Base-by-base conservation (phyloP, 495 filamentous ascomycete species). In the Aspergillus olivimuriae region DNA sequence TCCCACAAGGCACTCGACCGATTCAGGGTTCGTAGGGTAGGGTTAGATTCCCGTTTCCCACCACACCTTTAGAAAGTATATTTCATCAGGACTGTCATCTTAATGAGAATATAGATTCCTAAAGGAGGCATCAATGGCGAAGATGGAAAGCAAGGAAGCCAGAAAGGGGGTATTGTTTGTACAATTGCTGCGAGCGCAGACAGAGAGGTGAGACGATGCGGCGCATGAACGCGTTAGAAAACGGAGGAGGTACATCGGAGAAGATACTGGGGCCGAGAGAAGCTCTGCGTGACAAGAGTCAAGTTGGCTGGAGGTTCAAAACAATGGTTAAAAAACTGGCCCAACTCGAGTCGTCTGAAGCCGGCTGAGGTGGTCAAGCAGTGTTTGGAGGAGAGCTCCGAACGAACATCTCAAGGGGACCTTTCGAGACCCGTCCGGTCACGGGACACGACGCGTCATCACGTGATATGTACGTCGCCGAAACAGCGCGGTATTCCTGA, bases 41-140 rank as follows among this genome's bases (percentile, higher is more conserved):
- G 68, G 66, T 60, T 68, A 69, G 54, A 52, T 61, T 62, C 56
- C 52, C 52, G 58, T 56, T 39, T 53, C 43, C 41, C 39, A 53
- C 50, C 54, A 26, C 43, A 46, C 58, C 43, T 40, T 38, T 46
- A 46, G 21, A 40, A 30, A 23, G 49, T 34, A 47, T 44, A 38
- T 23, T 15, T n/a, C n/a, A 23, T 38, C 17, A 23, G 12, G 19
- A 5, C 35, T 20, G 5, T 19, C 35, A 11, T 38, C 35, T 20
- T n/a, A 38, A 22, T 3, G 20, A 22, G 24, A 11, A 4, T 0
- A 12, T 21, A 23, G 18, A 1, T 4, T 23, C n/a, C 17, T 21
- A 38, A 21, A 38, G 33, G 49, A 21, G 45, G 46, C 34, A 43
- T 45, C 18, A 55, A 50, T 37, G 53, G 34, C 41, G 42, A 39